Evolutionary conservation across 768 basidiomycete genomes (phyloP).

Genomic region (Cystofilobasidium macerans): DNA sequence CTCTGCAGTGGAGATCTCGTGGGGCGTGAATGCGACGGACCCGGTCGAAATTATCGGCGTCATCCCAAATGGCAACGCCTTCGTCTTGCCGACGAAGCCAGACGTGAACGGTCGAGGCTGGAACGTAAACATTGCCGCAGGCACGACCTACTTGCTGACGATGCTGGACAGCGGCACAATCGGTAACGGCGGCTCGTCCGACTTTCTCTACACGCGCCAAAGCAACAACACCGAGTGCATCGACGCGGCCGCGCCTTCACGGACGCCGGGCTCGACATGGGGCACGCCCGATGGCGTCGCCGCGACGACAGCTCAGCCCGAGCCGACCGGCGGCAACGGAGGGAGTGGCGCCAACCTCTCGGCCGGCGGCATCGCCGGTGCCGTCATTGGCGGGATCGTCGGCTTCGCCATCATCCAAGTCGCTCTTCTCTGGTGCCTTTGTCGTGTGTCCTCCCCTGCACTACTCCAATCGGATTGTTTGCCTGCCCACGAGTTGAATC

Average conservation of each 20-base stretch:
- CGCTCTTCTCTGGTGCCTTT: slow-evolving; percentile 16
- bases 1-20: slow-evolving; percentile 13
- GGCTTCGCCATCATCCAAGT: slow-evolving; percentile 7
- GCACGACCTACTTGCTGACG: slow-evolving; percentile 19
- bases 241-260: slow-evolving; percentile 19
- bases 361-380: slow-evolving; percentile 11
- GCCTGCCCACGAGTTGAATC: too few relatives aligned
- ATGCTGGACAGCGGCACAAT: slow-evolving; percentile 11
- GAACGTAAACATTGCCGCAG: slow-evolving; percentile 12
- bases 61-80: slow-evolving; percentile 17
- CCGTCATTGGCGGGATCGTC: slow-evolving; percentile 5
- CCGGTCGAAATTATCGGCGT: slow-evolving; percentile 15
- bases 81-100: slow-evolving; percentile 5
- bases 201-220: not conserved
- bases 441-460: slow-evolving; percentile 1
- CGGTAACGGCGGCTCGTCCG: slow-evolving; percentile 13
- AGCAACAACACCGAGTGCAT: slow-evolving; percentile 11
- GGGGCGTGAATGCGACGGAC: slow-evolving; percentile 11
- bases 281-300: slow-evolving; percentile 20
- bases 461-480: too few relatives aligned
- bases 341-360: not conserved
- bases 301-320: slow-evolving; percentile 18
- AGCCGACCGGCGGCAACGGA: not conserved
- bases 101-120: slow-evolving; percentile 3
- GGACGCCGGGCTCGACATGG: slow-evolving; percentile 21